Percentiles rank a stretch among this genome's conserved stretches.
phyloP scores from a whole-genome alignment of 495 filamentous ascomycete genomes.

The Friedmanniomyces simplex region DNA sequence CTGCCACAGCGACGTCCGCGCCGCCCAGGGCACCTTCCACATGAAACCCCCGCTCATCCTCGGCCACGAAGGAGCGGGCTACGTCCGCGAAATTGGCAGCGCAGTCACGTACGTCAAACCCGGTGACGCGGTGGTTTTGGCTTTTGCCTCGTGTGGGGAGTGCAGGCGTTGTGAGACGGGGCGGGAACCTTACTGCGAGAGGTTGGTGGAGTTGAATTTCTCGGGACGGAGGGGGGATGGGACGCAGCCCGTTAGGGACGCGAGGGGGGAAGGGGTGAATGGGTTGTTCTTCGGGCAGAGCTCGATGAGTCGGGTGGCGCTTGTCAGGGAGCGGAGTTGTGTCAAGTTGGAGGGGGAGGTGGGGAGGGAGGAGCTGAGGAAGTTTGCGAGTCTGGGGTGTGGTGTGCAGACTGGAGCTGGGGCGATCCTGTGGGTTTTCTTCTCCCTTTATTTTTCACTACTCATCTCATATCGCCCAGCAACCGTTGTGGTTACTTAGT shows the following conservation, averaged over 20 bases:
- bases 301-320: conserved; percentile 9
- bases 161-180: conserved; percentile 10
- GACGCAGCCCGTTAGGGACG: background rate
- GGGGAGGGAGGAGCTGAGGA: conserved; percentile 9
- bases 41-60: conserved; percentile 16
- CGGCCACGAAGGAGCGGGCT: conserved; percentile 15
- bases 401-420: conserved; percentile 19
- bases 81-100: conserved; percentile 5
- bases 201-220: conserved; percentile 6
- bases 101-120: conserved; percentile 11
- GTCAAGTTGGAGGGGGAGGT: conserved; percentile 7
- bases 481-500: too few species aligned
- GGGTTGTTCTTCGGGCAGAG: conserved; percentile 17
- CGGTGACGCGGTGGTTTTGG: conserved; percentile 11
- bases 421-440: conserved; percentile 9
- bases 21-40: conserved; percentile 12
- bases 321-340: conserved; percentile 12
- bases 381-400: conserved; percentile 16
- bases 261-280: conserved; percentile 6
- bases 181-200: conserved; percentile 12
- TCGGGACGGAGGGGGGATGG: conserved; percentile 5
- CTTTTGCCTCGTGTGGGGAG: conserved; percentile 5
- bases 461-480: too few species aligned
- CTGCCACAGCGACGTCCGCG: conserved; percentile 12
- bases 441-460: background rate